phyloP scores from a whole-genome alignment of 768 basidiomycete species.

The Boletellus emodensis region DNA sequence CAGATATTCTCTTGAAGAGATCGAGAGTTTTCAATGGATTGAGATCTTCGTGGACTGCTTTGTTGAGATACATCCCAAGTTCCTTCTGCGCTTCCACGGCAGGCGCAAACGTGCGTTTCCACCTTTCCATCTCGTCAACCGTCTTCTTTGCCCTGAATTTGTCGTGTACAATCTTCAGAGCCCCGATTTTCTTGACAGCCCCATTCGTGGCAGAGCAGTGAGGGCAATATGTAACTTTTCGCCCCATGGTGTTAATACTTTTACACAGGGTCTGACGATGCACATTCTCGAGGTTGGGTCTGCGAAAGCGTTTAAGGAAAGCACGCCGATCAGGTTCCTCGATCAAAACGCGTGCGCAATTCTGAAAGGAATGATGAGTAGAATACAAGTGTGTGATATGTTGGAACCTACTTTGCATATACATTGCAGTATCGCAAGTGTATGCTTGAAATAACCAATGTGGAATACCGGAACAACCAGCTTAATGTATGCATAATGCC shows the following conservation, averaged over 20 bases:
- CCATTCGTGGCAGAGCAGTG: conserved; percentile 94
- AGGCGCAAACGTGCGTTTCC: conserved; percentile 74
- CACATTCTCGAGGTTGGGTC: conserved; percentile 87
- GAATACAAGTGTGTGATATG: neutral
- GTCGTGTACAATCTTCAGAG: conserved; percentile 95
- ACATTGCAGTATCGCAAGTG: conserved; percentile 86
- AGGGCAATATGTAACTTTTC: conserved; percentile 89
- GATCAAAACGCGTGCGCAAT: conserved; percentile 88
- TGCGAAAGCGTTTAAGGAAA: conserved; percentile 87
- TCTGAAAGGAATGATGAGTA: conserved; percentile 39
- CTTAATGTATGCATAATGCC: conserved; percentile 99
- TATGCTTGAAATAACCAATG: conserved; percentile 97
- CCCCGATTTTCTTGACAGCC: conserved; percentile 91
- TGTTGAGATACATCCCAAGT: conserved; percentile 76
- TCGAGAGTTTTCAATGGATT: conserved; percentile 93
- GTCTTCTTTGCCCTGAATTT: conserved; percentile 95
- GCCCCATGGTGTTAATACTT: conserved; percentile 78
- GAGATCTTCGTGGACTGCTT: conserved; percentile 87
- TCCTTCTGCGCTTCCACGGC: conserved; percentile 89
- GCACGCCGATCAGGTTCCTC: conserved; percentile 81
- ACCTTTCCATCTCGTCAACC: conserved; percentile 81
- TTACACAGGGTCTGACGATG: conserved; percentile 81
- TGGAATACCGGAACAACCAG: conserved; percentile 96
- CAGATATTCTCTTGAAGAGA: conserved; percentile 86
- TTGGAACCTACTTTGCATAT: conserved; percentile 79